phyloP scores from a whole-genome alignment of 208 protist genomes.

The Crithidia sp. region DNA sequence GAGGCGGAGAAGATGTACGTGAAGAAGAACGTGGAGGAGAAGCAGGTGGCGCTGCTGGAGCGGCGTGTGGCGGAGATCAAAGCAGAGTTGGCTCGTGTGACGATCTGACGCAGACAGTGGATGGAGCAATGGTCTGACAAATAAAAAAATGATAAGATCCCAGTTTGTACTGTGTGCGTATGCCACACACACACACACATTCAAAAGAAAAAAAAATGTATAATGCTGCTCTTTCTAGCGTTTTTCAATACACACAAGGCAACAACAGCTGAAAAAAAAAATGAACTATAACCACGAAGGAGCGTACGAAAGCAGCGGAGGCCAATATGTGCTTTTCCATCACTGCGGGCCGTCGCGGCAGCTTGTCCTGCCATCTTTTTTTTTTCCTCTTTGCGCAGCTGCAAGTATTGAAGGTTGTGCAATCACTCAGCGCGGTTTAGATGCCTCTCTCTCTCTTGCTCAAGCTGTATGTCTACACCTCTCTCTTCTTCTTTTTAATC shows the following conservation, averaged over 20 bases:
- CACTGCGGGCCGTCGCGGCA: too few species aligned
- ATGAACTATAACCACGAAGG: too few species aligned
- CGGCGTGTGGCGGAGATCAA: constrained; percentile 35
- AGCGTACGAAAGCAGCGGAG: too few species aligned
- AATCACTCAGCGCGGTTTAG: too few species aligned
- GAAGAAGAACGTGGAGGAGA: constrained; percentile 40
- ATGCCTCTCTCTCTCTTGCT: too few species aligned
- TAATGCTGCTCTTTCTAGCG: background rate
- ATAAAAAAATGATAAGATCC: background rate
- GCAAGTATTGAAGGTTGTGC: too few species aligned
- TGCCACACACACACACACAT: too few species aligned
- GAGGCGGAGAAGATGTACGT: constrained; percentile 44
- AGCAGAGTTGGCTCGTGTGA: constrained; percentile 30
- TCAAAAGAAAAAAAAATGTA: background rate
- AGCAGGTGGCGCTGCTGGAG: constrained; percentile 39
- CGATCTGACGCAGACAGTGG: constrained; percentile 2
- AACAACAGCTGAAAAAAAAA: too few species aligned
- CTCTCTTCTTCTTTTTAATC: too few species aligned
- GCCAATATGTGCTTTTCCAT: too few species aligned
- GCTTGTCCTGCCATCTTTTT: background rate
- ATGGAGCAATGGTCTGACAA: too few species aligned
- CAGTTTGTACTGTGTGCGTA: background rate
- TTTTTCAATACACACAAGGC: background rate
- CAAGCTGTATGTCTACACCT: too few species aligned
- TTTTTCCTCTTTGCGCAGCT: background rate